Conservation (phyloP, 495 filamentous ascomycete species). For the Ramalina intermedia region DNA sequence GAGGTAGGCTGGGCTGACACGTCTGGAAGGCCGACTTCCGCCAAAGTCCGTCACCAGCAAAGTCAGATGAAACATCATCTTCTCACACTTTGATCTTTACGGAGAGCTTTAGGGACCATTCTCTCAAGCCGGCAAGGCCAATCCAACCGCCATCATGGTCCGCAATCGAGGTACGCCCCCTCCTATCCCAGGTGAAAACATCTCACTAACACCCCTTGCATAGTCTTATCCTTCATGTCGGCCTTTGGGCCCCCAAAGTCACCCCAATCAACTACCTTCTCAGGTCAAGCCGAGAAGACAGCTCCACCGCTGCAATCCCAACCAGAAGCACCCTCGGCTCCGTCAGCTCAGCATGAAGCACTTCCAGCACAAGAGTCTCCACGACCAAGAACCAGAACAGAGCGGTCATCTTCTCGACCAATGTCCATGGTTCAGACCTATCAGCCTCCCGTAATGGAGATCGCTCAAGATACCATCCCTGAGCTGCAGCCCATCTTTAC, state of each 20-base stretch:
- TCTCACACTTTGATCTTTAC: no score
- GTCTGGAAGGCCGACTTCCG: no score
- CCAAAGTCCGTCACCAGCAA: no score
- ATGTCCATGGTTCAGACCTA: conserved; percentile 61
- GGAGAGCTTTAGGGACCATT: no score
- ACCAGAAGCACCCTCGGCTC: conserved; percentile 6
- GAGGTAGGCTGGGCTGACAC: no score
- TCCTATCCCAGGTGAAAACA: not conserved
- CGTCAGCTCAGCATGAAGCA: conserved; percentile 14
- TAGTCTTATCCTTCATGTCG: conserved; percentile 52
- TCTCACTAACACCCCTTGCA: conserved; percentile 9
- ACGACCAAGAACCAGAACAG: conserved; percentile 15
- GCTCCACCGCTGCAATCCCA: conserved; percentile 2
- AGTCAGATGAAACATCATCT: no score
- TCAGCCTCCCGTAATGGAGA: conserved; percentile 76
- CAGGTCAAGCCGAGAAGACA: conserved; percentile 9
- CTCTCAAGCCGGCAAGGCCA: no score
- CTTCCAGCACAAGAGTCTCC: conserved; percentile 21
- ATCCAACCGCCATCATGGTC: not conserved
- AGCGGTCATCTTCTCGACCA: conserved; percentile 36
- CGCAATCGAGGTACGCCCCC: conserved; percentile 1
- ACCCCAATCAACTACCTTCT: conserved; percentile 20
- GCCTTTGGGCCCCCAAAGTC: conserved; percentile 32
- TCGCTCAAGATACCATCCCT: conserved; percentile 69
- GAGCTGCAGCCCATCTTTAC: conserved; percentile 91